Evolutionary conservation across 495 filamentous ascomycete genomes (phyloP).

Genomic region (Hypoxylon lienhwacheense): DNA sequence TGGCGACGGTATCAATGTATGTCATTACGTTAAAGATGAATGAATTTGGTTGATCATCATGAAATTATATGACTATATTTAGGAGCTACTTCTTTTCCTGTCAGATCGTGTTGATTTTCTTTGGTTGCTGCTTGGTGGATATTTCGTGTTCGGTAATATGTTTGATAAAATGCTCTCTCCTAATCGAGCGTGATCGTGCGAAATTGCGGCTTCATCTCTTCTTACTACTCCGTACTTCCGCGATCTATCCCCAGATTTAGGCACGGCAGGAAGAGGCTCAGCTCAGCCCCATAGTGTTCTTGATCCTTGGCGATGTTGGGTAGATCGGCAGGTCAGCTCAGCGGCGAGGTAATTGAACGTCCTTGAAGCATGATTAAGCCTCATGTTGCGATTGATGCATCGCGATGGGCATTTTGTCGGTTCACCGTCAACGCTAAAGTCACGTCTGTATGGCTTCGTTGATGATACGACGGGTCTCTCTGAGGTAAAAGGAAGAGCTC

Average conservation of each 20-base stretch:
- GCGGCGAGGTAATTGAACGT: neutral
- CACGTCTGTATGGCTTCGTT: neutral
- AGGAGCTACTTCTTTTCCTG: too few relatives aligned
- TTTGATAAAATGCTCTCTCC: slow-evolving; percentile 2
- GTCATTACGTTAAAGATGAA: too few relatives aligned
- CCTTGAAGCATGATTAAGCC: neutral
- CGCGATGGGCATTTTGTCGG: neutral
- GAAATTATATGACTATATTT: too few relatives aligned
- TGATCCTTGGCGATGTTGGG: neutral
- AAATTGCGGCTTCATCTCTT: slow-evolving; percentile 4
- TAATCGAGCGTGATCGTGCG: slow-evolving; percentile 15
- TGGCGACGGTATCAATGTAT: too few relatives aligned
- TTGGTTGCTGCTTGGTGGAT: too few relatives aligned
- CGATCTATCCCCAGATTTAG: neutral
- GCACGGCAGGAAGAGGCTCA: neutral
- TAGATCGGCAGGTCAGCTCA: neutral
- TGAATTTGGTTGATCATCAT: too few relatives aligned
- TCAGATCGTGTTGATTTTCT: too few relatives aligned
- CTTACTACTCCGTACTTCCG: too few relatives aligned
- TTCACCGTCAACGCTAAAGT: neutral
- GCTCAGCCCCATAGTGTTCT: neutral
- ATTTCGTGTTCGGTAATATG: neutral
- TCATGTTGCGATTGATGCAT: slow-evolving; percentile 6
- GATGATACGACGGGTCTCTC: too few relatives aligned
- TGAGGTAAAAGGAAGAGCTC: neutral